Base-by-base conservation (phyloP, 768 basidiomycete species). In the Boletus subparvulus region DNA sequence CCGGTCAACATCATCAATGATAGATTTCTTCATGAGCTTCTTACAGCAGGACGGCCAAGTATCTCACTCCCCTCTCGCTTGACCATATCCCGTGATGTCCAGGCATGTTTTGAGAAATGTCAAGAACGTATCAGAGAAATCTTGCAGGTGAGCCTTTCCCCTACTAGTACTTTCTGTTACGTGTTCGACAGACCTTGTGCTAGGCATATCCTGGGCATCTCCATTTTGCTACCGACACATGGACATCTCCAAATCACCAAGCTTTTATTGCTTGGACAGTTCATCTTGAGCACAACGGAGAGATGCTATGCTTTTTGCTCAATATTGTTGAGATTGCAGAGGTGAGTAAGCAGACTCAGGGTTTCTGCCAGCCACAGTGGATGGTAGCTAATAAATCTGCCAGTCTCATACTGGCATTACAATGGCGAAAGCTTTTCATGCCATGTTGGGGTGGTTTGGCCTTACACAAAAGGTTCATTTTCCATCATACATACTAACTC, bases 191-290 rank as follows among this genome's bases (percentile, higher is more conserved):
- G 3, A 28, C 28, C 28, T 28, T 7, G 28, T 32, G 17, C 16
- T 47, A 35, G 37, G 17, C 6, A n/a, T 32, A 50, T 11, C 41
- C 32, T 16, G 50, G 50, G 0, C 14, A 21, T n/a, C 42, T 52
- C 6, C 50, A 52, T 11, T 52, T 52, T 35, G 41, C 50, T 1
- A 41, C 28, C 3, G 49, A 50, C 41, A 10, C 49, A 3, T 50
- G 49, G 39, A 49, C 36, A 2, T 50, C 40, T 3, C 40, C 50
- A 28, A 50, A 50, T 19, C 24, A 50, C 28, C 36, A n/a, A n/a
- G 39, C 50, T 1, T 54, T 54, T 21, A 14, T 54, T 6, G 52
- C 52, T 9, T 54, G 52, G 52, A 54, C 36, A 10, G 52, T 54
- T 7, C 52, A 54, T 16, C 28, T 54, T 13, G 45, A 47, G 21